phyloP scores from a whole-genome alignment of 2,329 filamentous ascomycete species.

The Corinectria fuckeliana region DNA sequence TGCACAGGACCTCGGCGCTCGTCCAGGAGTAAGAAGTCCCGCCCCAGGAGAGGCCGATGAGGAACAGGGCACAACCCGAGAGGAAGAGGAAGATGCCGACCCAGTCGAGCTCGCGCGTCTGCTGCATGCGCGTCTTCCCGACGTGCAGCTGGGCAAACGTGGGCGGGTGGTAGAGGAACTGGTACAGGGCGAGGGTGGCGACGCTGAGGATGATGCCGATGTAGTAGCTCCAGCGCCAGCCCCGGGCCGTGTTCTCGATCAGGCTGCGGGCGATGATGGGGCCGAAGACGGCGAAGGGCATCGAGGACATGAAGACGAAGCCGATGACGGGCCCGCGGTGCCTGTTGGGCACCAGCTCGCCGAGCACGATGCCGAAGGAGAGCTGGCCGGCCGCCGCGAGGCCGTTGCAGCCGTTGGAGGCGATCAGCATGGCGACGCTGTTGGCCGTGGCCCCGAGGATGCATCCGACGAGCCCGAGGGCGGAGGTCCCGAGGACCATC shows the following conservation, averaged over 20 bases:
- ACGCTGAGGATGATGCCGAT: slow-evolving; percentile 52
- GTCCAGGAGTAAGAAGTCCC: slow-evolving; percentile 51
- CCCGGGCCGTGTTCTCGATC: slow-evolving; percentile 48
- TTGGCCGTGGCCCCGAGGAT: slow-evolving; percentile 45
- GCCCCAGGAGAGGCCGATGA: slow-evolving; percentile 53
- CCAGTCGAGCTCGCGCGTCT: slow-evolving; percentile 53
- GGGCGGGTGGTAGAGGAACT: slow-evolving; percentile 55
- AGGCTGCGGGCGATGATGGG: slow-evolving; percentile 55
- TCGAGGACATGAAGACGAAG: slow-evolving; percentile 47
- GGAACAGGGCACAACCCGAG: slow-evolving; percentile 49
- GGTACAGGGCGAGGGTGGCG: slow-evolving; percentile 48
- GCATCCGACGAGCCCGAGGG: slow-evolving; percentile 46
- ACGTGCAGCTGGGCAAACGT: slow-evolving; percentile 52
- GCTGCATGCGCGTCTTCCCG: slow-evolving; percentile 45
- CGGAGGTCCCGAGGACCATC: slow-evolving; percentile 44
- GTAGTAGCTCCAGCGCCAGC: slow-evolving; percentile 59
- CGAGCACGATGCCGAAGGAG: slow-evolving; percentile 50
- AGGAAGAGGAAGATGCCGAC: slow-evolving; percentile 52
- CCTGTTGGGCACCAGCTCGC: slow-evolving; percentile 53
- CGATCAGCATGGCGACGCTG: slow-evolving; percentile 46
- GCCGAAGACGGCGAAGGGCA: slow-evolving; percentile 52
- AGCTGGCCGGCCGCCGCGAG: slow-evolving; percentile 49
- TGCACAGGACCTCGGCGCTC: slow-evolving; percentile 45
- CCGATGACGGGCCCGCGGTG: slow-evolving; percentile 46
- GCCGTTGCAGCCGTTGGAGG: slow-evolving; percentile 46